These are phyloP conservation scores for Uncinocarpus reesii DNA, from an alignment of 2,329 filamentous ascomycete species.

Conservation along the genomic window DNA sequence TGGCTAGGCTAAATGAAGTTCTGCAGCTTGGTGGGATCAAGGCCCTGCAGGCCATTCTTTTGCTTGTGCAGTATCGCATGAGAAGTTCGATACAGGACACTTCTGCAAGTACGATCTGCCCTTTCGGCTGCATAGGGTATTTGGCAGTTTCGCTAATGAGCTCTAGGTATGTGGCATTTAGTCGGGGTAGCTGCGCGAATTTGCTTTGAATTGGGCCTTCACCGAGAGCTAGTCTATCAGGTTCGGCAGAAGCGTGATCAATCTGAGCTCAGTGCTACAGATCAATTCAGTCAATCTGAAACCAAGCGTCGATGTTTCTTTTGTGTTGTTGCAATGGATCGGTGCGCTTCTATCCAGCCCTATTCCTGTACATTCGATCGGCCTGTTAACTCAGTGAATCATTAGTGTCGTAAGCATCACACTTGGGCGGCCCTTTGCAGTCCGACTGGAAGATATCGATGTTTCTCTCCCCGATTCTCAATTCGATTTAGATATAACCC, in stretches of 20 bases:
- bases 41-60: constrained; percentile 34
- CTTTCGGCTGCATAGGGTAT: not conserved
- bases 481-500: constrained; percentile 15
- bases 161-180: constrained; percentile 34
- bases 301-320: constrained; percentile 36
- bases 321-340: constrained; percentile 35
- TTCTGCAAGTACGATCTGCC: constrained; percentile 23
- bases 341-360: constrained; percentile 19
- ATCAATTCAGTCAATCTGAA: constrained; percentile 21
- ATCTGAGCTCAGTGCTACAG: constrained; percentile 7
- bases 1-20: constrained; percentile 30
- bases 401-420: constrained; percentile 25
- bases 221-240: constrained; percentile 31
- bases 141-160: not conserved
- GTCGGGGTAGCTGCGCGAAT: constrained; percentile 37
- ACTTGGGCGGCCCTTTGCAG: constrained; percentile 34
- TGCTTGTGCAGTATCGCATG: constrained; percentile 38
- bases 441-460: constrained; percentile 36
- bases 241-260: constrained; percentile 13
- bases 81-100: constrained; percentile 33
- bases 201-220: constrained; percentile 35
- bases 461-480: constrained; percentile 28
- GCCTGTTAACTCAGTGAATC: not conserved
- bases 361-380: no score
- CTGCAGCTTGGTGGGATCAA: constrained; percentile 30